phyloP scores from a whole-genome alignment of 441 rosid species.

The Gossypium gossypioides region DNA sequence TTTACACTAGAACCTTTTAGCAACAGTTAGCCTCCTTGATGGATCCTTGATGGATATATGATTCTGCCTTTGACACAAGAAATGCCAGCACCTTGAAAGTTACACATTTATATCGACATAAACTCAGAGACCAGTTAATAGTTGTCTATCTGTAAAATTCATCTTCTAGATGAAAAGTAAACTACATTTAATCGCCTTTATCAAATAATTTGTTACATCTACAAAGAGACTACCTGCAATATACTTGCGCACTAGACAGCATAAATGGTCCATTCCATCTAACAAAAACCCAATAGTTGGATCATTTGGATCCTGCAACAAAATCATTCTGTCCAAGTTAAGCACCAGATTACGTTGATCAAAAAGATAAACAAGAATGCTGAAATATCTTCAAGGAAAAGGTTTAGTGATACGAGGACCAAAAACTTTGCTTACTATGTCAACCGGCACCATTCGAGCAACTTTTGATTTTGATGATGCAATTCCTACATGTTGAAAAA shows the following conservation, averaged over 20 bases:
- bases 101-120: neutral
- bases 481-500: constrained; percentile 90
- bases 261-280: constrained; percentile 92
- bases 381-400: constrained; percentile 3
- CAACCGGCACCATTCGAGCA: constrained; percentile 65
- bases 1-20: neutral
- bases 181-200: constrained; percentile 1
- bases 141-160: neutral
- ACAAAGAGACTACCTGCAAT: constrained; percentile 59
- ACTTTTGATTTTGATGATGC: constrained; percentile 78
- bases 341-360: neutral
- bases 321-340: constrained; percentile 12
- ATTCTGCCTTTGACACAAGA: neutral
- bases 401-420: neutral
- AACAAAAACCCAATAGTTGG: constrained; percentile 94
- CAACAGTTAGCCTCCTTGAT: neutral
- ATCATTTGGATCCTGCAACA: constrained; percentile 88
- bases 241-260: constrained; percentile 95
- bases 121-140: neutral
- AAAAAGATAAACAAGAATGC: neutral
- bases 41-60: neutral
- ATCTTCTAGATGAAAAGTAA: neutral
- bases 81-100: neutral
- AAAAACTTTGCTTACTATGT: constrained; percentile 49
- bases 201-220: neutral